Conservation (phyloP, 148 eudicot species). For the Pouteria glomerata region DNA sequence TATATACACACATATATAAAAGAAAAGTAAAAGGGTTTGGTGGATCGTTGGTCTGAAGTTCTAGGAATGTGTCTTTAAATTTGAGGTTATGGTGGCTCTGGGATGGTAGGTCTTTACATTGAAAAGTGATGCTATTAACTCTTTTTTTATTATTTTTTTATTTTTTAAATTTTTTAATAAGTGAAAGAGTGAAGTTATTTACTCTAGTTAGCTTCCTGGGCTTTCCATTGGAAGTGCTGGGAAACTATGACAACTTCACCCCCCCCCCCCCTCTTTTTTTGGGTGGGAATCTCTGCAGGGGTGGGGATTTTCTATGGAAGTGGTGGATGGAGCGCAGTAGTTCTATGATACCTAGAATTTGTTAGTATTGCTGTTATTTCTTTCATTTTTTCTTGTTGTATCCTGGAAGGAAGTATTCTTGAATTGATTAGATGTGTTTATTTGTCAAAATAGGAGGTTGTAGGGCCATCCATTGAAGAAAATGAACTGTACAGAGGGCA, state of each 20-base stretch:
- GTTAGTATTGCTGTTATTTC: neutral
- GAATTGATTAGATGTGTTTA: neutral
- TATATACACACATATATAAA: too few species aligned
- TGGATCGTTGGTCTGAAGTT: neutral
- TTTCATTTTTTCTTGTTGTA: neutral
- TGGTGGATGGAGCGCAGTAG: neutral
- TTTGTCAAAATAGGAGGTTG: constrained; percentile 54
- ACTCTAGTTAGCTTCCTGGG: too few species aligned
- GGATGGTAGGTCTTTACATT: too few species aligned
- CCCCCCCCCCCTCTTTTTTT: neutral
- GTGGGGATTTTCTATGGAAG: neutral
- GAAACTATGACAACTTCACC: too few species aligned
- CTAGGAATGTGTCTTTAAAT: neutral
- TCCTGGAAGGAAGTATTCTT: neutral
- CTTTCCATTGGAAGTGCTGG: too few species aligned
- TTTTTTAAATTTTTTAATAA: too few species aligned
- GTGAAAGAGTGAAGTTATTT: too few species aligned
- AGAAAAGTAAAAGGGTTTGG: too few species aligned
- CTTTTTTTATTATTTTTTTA: too few species aligned
- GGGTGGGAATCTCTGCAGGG: neutral
- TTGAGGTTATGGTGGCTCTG: too few species aligned
- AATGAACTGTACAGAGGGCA: constrained; percentile 36
- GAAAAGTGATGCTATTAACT: too few species aligned
- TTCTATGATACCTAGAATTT: neutral
- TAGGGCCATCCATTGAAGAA: constrained; percentile 38